phyloP scores from a whole-genome alignment of 1,284 basidiomycete genomes.

The Ustilago cynodontis region DNA sequence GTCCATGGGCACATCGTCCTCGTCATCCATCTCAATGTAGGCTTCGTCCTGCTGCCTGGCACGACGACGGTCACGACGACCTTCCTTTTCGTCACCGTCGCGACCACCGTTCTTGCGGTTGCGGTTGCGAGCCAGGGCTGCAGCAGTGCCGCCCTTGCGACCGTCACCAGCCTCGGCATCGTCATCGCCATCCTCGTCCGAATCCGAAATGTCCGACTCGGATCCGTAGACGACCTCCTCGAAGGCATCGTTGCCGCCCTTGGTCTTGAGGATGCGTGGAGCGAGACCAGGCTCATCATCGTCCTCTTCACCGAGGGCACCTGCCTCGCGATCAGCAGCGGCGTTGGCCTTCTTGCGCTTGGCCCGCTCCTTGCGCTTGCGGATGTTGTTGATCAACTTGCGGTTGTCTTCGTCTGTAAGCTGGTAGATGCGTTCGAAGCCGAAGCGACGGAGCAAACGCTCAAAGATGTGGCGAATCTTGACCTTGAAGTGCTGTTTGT shows the following conservation, averaged over 20 bases:
- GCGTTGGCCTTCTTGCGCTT: constrained; percentile 73
- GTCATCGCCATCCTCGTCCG: constrained; percentile 55
- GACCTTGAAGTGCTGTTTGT: constrained; percentile 98
- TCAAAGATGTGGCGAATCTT: constrained; percentile 98
- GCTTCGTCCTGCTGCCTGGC: constrained; percentile 69
- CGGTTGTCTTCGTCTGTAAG: constrained; percentile 78
- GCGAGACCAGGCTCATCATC: constrained; percentile 49
- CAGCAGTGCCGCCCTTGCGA: constrained; percentile 41
- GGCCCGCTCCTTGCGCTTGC: constrained; percentile 89
- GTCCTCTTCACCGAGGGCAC: constrained; percentile 39
- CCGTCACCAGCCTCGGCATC: constrained; percentile 35
- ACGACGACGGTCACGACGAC: constrained; percentile 34
- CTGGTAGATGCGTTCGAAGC: constrained; percentile 81
- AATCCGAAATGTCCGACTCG: constrained; percentile 61
- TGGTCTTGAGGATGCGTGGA: constrained; percentile 49
- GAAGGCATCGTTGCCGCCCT: constrained; percentile 68
- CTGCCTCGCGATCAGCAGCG: constrained; percentile 72
- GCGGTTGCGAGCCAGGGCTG: constrained; percentile 36
- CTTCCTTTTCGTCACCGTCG: constrained; percentile 23
- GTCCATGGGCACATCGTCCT: constrained; percentile 96
- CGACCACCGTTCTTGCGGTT: constrained; percentile 43
- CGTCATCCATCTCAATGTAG: constrained; percentile 77
- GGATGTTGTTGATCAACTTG: constrained; percentile 87
- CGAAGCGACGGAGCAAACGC: constrained; percentile 90
- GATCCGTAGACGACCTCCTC: constrained; percentile 69